Evolutionary conservation across 2,329 filamentous ascomycete genomes (phyloP), one percentile per base, ranked within the genome.

Genomic region (Mycogone perniciosa): DNA sequence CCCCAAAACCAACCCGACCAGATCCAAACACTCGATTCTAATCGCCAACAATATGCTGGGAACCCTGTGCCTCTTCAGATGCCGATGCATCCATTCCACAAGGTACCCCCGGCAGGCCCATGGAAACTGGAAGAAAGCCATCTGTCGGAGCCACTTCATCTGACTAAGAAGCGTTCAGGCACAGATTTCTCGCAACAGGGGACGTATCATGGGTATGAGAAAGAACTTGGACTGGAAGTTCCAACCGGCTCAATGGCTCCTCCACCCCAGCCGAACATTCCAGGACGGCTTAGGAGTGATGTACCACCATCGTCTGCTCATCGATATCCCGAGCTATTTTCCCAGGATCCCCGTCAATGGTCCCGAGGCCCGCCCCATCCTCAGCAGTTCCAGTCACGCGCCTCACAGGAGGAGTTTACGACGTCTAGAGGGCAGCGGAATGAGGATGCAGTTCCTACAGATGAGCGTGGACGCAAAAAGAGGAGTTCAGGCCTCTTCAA

Each of bases 71-170:
- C 33, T 7, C 56, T 57, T 11, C 52, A 52, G 4, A 54, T 62
- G 48, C 48, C 64, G 34, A 54, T 56, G 31, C 74, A 72, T 38
- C 68, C 71, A 7, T 62, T 72, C 6, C 69, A 72, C 33, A 67
- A 60, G 30, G 65, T 75, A 3, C 70, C 71, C 29, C 71, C 70
- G 1, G 64, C 67, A n/a, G 73, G 71, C 0, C 67, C 68, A 13
- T 82, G 79, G 78, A 77, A 74, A 45, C 62, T 78, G 5, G 71
- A 81, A 55, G 77, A 80, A 62, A 81, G 79, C 7, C 71, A 77
- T 52, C 65, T 82, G 34, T 64, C 72, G 1, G 72, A 77, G 54
- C 79, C 79, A 29, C 67, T 81, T 13, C 65, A 70, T 47, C 51
- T 67, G 3, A 57, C 62, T 7, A 65, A 64, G 46, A 67, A 67